Percentiles rank a stretch among this genome's conserved stretches.
phyloP scores from a whole-genome alignment of 202 grass and related monocot species.

The Elaeis oleifera region DNA sequence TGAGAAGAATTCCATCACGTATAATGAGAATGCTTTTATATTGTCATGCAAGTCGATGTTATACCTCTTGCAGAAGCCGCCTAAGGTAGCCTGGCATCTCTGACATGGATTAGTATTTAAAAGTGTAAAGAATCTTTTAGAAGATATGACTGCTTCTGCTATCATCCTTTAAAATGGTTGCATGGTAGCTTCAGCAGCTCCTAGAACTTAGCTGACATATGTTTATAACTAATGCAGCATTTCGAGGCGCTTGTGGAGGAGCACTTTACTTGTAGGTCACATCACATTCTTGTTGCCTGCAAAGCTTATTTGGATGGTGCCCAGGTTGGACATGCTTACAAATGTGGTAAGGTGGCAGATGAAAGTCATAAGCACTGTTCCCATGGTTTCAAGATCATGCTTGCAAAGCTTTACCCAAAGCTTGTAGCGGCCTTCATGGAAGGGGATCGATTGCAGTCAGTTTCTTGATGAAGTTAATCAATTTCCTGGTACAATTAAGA shows the following conservation, averaged over 20 bases:
- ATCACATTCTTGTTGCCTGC: slow-evolving; percentile 51
- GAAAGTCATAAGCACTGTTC: slow-evolving; percentile 32
- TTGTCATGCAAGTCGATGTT: slow-evolving; percentile 88
- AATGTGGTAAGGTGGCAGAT: slow-evolving; percentile 28
- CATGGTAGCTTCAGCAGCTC: too few species aligned
- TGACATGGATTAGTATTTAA: not conserved
- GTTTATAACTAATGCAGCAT: slow-evolving; percentile 52
- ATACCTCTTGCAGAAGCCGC: slow-evolving; percentile 67
- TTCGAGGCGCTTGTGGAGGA: slow-evolving; percentile 79
- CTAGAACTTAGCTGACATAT: slow-evolving; percentile 1
- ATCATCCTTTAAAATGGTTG: too few species aligned
- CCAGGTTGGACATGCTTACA: slow-evolving; percentile 35
- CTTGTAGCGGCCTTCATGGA: slow-evolving; percentile 15
- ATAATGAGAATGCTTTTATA: slow-evolving; percentile 94
- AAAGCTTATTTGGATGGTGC: slow-evolving; percentile 62
- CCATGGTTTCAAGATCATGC: slow-evolving; percentile 24
- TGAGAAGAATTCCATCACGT: slow-evolving; percentile 90
- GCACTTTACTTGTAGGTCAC: slow-evolving; percentile 46
- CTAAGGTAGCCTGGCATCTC: slow-evolving; percentile 50
- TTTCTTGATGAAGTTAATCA: not conserved
- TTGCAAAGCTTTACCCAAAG: slow-evolving; percentile 16
- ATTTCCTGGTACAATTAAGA: slow-evolving; percentile 1
- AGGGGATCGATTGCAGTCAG: slow-evolving; percentile 3
- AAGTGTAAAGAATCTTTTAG: too few species aligned
- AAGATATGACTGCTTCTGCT: too few species aligned